These are phyloP conservation scores for Vaccinium macrocarpon DNA, from an alignment of 148 eudicot genomes.

Conservation along the genomic window DNA sequence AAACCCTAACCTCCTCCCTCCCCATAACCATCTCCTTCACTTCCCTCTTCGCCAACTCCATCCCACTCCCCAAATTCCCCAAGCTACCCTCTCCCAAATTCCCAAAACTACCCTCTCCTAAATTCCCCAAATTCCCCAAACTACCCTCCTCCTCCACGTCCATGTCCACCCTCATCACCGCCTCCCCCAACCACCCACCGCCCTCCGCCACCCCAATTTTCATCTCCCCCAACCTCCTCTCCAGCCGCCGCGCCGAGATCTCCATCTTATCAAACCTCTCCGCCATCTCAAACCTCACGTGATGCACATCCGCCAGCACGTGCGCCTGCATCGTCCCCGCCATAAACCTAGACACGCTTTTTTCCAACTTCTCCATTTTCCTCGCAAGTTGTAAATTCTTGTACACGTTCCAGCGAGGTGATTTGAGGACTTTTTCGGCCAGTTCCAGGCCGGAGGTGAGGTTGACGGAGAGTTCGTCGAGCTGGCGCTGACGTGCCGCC, in stretches of 20 bases:
- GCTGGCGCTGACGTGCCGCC: conserved; percentile 62
- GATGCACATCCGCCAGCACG: conserved; percentile 87
- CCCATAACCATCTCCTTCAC: conserved; percentile 68
- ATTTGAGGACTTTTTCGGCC: conserved; percentile 46
- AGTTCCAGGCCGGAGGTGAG: conserved; percentile 54
- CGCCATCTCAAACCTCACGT: conserved; percentile 49
- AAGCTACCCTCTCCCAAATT: conserved; percentile 37
- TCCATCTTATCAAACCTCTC: conserved; percentile 66
- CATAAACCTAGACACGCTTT: conserved; percentile 47
- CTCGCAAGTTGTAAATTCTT: conserved; percentile 54
- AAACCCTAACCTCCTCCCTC: conserved; percentile 34
- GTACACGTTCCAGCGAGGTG: conserved; percentile 77
- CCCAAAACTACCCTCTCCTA: not conserved
- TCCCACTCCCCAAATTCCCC: conserved; percentile 43
- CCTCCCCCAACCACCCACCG: conserved; percentile 51
- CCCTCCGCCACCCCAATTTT: conserved; percentile 43
- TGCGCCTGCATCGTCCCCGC: conserved; percentile 71
- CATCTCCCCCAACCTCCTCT: conserved; percentile 53
- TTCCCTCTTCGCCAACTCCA: conserved; percentile 65
- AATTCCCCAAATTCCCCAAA: conserved; percentile 44
- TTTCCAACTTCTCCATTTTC: conserved; percentile 85
- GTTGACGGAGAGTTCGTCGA: conserved; percentile 49
- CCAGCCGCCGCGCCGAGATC: conserved; percentile 39
- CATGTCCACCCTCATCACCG: conserved; percentile 31
- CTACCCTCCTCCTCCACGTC: conserved; percentile 22